Conservation (phyloP, 1,284 basidiomycete genomes). For the Rhodotorula sp. region DNA sequence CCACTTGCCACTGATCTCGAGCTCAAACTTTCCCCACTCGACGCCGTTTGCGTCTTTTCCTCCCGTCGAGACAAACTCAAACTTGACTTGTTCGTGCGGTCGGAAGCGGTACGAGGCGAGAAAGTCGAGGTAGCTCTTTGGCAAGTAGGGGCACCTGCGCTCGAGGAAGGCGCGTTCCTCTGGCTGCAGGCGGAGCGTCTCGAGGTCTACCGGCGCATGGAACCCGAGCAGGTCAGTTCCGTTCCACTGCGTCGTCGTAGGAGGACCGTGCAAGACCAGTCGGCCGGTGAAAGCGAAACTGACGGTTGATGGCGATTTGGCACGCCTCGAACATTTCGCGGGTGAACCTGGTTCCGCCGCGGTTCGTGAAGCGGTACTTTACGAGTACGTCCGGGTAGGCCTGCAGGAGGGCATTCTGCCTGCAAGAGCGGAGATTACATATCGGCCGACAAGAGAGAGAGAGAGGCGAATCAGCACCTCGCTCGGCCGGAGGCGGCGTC, state of each 20-base stretch:
- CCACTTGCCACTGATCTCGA: slow-evolving; percentile 77
- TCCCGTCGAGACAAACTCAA: slow-evolving; percentile 59
- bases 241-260: neutral
- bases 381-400: slow-evolving; percentile 69
- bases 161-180: slow-evolving; percentile 70
- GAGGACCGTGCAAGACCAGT: no score
- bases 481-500: neutral
- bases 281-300: no score
- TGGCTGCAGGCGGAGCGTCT: slow-evolving; percentile 60
- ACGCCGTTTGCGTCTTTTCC: slow-evolving; percentile 48
- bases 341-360: slow-evolving; percentile 72
- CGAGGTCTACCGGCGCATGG: slow-evolving; percentile 59
- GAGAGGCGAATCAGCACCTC: neutral
- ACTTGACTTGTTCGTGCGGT: slow-evolving; percentile 69
- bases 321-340: slow-evolving; percentile 67
- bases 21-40: slow-evolving; percentile 67
- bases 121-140: slow-evolving; percentile 70
- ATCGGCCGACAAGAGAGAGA: neutral
- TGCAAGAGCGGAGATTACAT: neutral
- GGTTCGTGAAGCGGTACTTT: slow-evolving; percentile 68
- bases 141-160: slow-evolving; percentile 72
- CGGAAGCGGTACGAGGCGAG: slow-evolving; percentile 69
- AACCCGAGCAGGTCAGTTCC: neutral
- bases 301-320: slow-evolving; percentile 64
- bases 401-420: slow-evolving; percentile 81